Evolutionary conservation across 306 rosid genomes (phyloP), one percentile per base, ranked within the genome.

Genomic region (Gastrolobium villosum): DNA sequence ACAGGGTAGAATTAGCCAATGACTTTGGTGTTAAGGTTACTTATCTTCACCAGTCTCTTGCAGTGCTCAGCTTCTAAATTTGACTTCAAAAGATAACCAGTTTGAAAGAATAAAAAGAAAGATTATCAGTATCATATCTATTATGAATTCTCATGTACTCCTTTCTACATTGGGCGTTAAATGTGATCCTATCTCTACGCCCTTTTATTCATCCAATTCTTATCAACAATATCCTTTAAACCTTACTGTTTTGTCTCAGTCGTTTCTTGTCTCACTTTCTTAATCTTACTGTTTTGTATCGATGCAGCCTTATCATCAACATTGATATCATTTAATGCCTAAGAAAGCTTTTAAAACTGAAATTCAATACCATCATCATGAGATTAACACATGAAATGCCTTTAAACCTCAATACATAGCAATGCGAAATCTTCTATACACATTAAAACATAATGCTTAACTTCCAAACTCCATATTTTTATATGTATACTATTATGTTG

Each of bases 1-100:
- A 62, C n/a, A 26, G n/a, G 70, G 56, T 15, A 59, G 44, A 79
- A 37, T 39, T 49, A 49, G 65, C n/a, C 13, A 35, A 36, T 63
- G 14, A 46, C 46, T 69, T 79, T 48, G 44, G 11, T 66, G 50
- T 49, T n/a, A 43, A 10, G 36, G 30, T 34, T n/a, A 31, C 45
- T 13, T 46, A n/a, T 32, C 10, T 6, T 10, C 39, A 1, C n/a
- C 26, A 3, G 13, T 11, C n/a, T 15, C 55, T 28, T 43, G 71
- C 37, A 14, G 30, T 63, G 69, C 15, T 43, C 69, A 5, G 26
- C 15, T 40, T 65, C 10, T 28, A 6, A 66, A 45, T 45, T 7
- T 10, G 59, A 44, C 10, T 44, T 5, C 28, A 28, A 1, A 36
- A 30, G 10, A 10, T 1, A 61, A 61, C 6, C 28, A 10, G 15